These are phyloP conservation scores for Platanthera guangdongensis DNA, from an alignment of 106 monocot genomes.

Conservation along the genomic window DNA sequence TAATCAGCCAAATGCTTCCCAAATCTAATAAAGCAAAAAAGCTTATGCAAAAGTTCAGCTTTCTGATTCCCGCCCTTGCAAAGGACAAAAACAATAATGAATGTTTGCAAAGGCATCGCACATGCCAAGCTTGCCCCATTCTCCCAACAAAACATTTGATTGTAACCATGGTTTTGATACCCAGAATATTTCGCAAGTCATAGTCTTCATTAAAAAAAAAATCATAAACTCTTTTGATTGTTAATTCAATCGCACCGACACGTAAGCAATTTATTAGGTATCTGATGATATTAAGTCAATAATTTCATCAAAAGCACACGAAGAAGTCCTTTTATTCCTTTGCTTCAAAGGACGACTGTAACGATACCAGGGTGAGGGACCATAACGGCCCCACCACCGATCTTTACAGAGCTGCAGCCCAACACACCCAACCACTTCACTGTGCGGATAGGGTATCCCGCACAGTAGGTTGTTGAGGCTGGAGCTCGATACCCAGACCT, in stretches of 20 bases:
- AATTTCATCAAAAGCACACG: background rate
- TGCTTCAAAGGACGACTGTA: constrained; percentile 10
- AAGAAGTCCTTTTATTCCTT: background rate
- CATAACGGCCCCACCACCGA: too few relatives aligned
- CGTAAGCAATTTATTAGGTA: background rate
- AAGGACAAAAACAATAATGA: constrained; percentile 4
- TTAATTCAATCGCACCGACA: background rate
- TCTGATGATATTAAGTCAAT: background rate
- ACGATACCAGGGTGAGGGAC: too few relatives aligned
- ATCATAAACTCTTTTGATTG: background rate
- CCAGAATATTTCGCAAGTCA: background rate
- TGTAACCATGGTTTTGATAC: background rate
- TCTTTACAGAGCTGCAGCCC: too few relatives aligned
- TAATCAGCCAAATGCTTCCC: background rate
- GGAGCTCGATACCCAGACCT: too few relatives aligned
- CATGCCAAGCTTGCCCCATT: background rate
- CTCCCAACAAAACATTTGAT: background rate
- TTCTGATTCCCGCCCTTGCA: background rate
- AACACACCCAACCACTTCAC: too few relatives aligned
- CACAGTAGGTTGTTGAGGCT: too few relatives aligned
- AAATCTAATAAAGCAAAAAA: background rate
- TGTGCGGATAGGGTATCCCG: too few relatives aligned
- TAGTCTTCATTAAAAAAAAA: background rate
- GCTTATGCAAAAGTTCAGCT: background rate
- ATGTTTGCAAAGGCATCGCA: background rate